Percentiles rank a stretch among this genome's conserved stretches.
These are phyloP conservation scores for Puccinia horiana DNA, from an alignment of 1,284 basidiomycete genomes.

Conservation along the genomic window DNA sequence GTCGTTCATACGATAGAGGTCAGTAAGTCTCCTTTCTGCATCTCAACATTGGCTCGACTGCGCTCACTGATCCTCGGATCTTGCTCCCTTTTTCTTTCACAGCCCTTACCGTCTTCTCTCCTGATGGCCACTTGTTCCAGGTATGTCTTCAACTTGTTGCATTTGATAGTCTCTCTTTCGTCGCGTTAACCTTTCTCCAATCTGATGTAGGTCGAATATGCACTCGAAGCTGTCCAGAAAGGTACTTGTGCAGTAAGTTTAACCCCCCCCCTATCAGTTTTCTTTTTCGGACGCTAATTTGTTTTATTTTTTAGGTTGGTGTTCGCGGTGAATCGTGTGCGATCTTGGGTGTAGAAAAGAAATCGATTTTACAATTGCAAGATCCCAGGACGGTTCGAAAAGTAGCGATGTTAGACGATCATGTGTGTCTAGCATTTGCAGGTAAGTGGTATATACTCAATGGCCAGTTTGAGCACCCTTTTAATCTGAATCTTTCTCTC, in stretches of 20 bases:
- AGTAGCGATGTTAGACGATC: constrained; percentile 97
- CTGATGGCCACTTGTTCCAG: constrained; percentile 91
- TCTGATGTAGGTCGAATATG: constrained; percentile 84
- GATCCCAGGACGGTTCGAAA: constrained; percentile 96
- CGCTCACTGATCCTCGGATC: neutral
- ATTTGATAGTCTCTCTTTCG: neutral
- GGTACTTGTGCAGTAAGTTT: constrained; percentile 88
- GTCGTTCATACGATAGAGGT: constrained; percentile 58
- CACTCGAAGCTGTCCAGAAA: constrained; percentile 90
- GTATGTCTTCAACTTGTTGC: constrained; percentile 59
- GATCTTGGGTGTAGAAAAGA: constrained; percentile 98
- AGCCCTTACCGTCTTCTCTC: constrained; percentile 89
- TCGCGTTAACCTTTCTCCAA: neutral
- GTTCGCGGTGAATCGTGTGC: constrained; percentile 93
- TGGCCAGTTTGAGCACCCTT: neutral
- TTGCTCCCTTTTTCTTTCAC: neutral
- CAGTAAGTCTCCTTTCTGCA: neutral
- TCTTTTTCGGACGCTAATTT: neutral
- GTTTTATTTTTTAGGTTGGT: constrained; percentile 70
- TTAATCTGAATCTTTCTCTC: constrained; percentile 41
- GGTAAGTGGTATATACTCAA: constrained; percentile 64
- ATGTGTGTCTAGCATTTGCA: constrained; percentile 95
- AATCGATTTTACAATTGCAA: constrained; percentile 93
- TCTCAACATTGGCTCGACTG: neutral
- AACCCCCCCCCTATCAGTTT: neutral